Percentiles rank a stretch among this genome's conserved stretches.
Conservation (phyloP, 495 filamentous ascomycete species). For the Aspergillus ostianus region DNA sequence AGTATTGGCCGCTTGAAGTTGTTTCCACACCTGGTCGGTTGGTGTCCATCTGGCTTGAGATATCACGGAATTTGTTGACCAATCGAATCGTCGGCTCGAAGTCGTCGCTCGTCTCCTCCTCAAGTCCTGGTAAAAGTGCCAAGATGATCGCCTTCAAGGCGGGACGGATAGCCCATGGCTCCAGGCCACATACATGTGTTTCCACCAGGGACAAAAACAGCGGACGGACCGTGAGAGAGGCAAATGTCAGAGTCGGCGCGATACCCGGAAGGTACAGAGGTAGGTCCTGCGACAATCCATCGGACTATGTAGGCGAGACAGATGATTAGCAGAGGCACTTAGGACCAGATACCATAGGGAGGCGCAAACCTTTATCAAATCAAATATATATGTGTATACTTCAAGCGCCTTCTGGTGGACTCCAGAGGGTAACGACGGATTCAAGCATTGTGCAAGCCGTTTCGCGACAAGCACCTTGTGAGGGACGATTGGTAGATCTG, state of each 20-base stretch:
- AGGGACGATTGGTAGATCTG: conserved; percentile 69
- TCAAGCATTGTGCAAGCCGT: conserved; percentile 90
- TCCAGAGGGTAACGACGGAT: conserved; percentile 87
- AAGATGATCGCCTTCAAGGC: conserved; percentile 87
- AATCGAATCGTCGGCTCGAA: conserved; percentile 84
- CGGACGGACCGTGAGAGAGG: conserved; percentile 83
- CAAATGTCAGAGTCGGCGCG: conserved; percentile 84
- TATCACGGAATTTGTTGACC: conserved; percentile 71
- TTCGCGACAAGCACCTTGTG: conserved; percentile 83
- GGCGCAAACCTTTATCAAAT: conserved; percentile 34
- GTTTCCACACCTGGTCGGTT: conserved; percentile 44
- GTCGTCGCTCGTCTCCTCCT: conserved; percentile 95
- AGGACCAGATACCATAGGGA: background rate
- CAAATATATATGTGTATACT: conserved; percentile 87
- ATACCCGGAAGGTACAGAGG: conserved; percentile 87
- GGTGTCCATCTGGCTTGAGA: conserved; percentile 53
- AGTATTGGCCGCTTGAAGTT: conserved; percentile 74
- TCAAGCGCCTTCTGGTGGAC: conserved; percentile 98
- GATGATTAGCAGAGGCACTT: conserved; percentile 13
- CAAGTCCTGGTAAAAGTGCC: conserved; percentile 81
- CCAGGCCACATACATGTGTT: conserved; percentile 68
- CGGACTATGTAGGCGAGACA: conserved; percentile 38
- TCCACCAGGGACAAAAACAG: conserved; percentile 82
- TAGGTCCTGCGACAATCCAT: conserved; percentile 76
- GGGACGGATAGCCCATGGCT: conserved; percentile 69